Evolutionary conservation across 1,139 yeast species (phyloP).

Genomic region (Candida freyschussii): DNA sequence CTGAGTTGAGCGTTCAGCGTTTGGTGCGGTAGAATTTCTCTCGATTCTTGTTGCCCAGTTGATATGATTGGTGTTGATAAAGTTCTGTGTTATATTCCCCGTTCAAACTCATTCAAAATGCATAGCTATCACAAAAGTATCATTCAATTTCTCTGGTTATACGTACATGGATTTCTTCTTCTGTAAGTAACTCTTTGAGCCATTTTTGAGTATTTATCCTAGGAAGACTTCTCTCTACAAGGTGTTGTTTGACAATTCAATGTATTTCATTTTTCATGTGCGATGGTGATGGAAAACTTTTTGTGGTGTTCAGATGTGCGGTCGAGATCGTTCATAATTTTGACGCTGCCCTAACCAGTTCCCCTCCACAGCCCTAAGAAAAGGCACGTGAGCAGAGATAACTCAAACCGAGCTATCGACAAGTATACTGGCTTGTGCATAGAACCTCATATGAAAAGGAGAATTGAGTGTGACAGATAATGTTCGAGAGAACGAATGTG

Average conservation of each 20-base stretch:
- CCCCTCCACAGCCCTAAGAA: constrained; percentile 11
- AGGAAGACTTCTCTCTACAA: constrained; percentile 3
- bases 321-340: background rate
- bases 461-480: too few species aligned
- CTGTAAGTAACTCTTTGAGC: constrained; percentile 81
- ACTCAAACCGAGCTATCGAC: too few species aligned
- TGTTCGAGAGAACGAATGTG: too few species aligned
- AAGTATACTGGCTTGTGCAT: too few species aligned
- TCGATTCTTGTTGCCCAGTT: too few species aligned
- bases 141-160: constrained; percentile 5
- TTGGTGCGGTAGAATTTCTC: too few species aligned
- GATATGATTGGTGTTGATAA: too few species aligned
- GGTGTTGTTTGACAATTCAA: constrained; percentile 4
- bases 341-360: background rate
- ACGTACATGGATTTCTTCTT: constrained; percentile 78
- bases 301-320: constrained; percentile 18
- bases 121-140: background rate
- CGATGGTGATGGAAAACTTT: constrained; percentile 6
- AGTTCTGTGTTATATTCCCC: too few species aligned
- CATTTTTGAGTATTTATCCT: constrained; percentile 36
- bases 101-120: too few species aligned
- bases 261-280: constrained; percentile 14
- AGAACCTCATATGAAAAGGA: too few species aligned
- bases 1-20: too few species aligned
- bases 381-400: constrained; percentile 14